Evolutionary conservation across 257 asterid species (phyloP), one percentile per base, ranked within the genome.

Genomic region (Avicennia marina): DNA sequence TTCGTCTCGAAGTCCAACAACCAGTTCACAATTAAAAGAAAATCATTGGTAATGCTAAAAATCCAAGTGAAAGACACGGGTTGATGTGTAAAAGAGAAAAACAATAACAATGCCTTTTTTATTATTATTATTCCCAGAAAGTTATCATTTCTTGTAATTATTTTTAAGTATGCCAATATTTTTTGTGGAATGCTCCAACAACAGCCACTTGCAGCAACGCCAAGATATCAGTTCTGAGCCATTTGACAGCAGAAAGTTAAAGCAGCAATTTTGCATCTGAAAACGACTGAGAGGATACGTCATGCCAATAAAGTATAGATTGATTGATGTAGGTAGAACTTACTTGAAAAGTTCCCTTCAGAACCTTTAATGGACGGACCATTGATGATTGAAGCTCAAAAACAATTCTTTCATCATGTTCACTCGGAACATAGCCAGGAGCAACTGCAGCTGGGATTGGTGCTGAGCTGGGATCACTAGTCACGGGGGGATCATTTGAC

Each of bases 341-440:
- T 77, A 91, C 98, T 78, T 91, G 98, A 71, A 91, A 78, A 69
- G 86, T 91, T 77, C 97, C 98, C 74, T 67, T 78, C 27, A 86
- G 74, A 59, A 89, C 83, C 87, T 84, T 91, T 68, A 91, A 62
- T 40, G 95, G 95, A 45, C 95, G 84, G 71, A 91, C 85, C 94
- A 91, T 91, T 55, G 97, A 83, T 18, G 97, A 86, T 45, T 94
- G 86, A 60, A 91, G 86, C 89, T 91, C 97, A 70, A 91, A 85
- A 72, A 91, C 84, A 68, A 91, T 86, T 70, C 89, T 81, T 80
- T 88, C 98, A 63, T 88, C 90, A 58, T 74, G 82, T 70, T 88
- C 97, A 53, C 89, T 82, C 34, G 90, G 98, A 74, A 88, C 90
- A 80, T 83, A 85, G 58, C 98, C 95, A 27, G 94, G 94, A 60